Evolutionary conservation across 768 basidiomycete species (phyloP).

Genomic region (Rhodotorula toruloides): DNA sequence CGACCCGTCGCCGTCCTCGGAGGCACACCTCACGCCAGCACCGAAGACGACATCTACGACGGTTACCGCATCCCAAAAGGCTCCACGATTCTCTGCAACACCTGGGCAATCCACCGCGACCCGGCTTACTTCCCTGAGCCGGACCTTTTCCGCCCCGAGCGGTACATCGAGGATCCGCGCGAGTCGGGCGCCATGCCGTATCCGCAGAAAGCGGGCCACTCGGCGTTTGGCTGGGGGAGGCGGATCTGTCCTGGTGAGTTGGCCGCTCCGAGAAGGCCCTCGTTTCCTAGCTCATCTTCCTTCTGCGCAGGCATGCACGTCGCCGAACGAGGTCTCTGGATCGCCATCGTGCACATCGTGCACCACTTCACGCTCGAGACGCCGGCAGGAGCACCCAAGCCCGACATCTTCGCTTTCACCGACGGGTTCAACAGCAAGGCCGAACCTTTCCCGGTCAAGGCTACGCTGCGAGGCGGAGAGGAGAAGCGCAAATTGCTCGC

Average conservation of each 20-base stretch:
- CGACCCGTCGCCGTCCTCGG: slow-evolving; percentile 35
- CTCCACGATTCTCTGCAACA: slow-evolving; percentile 24
- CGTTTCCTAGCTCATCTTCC: background rate
- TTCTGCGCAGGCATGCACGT: slow-evolving; percentile 5
- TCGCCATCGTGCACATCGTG: background rate
- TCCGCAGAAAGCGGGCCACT: slow-evolving; percentile 15
- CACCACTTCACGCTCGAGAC: slow-evolving; percentile 10
- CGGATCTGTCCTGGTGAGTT: background rate
- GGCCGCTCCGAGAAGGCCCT: too few relatives aligned
- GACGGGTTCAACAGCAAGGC: background rate
- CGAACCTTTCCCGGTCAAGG: background rate
- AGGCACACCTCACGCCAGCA: slow-evolving; percentile 27
- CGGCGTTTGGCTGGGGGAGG: slow-evolving; percentile 11
- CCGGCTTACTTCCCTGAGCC: slow-evolving; percentile 34
- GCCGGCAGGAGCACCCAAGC: background rate
- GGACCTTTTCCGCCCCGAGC: slow-evolving; percentile 36
- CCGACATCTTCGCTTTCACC: slow-evolving; percentile 14
- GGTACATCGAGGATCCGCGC: slow-evolving; percentile 21
- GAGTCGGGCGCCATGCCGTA: background rate
- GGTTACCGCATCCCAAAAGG: slow-evolving; percentile 34
- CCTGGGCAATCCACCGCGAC: slow-evolving; percentile 33
- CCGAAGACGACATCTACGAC: slow-evolving; percentile 29
- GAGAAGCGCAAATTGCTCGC: background rate
- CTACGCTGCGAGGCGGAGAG: slow-evolving; percentile 10
- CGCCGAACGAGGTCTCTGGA: slow-evolving; percentile 10